A percentile compares a stretch with the other conserved stretches of the same genome.
phyloP scores from a whole-genome alignment of 1,139 yeast species.

The Nakaseomyces glabratus region DNA sequence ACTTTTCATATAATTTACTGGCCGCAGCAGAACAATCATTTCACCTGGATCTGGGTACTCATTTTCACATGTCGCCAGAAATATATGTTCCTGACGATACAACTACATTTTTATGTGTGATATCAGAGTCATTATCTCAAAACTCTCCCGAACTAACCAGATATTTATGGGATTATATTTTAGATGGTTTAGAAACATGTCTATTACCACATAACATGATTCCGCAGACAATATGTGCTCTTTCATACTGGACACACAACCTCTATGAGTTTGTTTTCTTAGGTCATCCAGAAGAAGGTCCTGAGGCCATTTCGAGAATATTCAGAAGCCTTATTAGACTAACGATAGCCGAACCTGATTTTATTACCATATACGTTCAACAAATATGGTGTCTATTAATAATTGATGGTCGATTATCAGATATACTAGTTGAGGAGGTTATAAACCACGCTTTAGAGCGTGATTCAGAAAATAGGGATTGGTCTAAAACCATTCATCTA shows the following conservation, averaged over 20 bases:
- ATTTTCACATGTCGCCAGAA: slow-evolving; percentile 48
- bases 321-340: slow-evolving; percentile 56
- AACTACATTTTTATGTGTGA: slow-evolving; percentile 50
- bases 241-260: slow-evolving; percentile 75
- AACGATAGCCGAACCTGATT: slow-evolving; percentile 38
- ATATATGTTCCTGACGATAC: slow-evolving; percentile 69
- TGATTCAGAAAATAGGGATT: slow-evolving; percentile 61
- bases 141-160: slow-evolving; percentile 54
- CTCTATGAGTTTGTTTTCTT: slow-evolving; percentile 50
- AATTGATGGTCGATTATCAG: slow-evolving; percentile 49
- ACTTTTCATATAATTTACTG: slow-evolving; percentile 55
- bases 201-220: slow-evolving; percentile 18
- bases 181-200: slow-evolving; percentile 23
- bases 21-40: slow-evolving; percentile 57
- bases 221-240: slow-evolving; percentile 37
- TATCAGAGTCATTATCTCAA: slow-evolving; percentile 48
- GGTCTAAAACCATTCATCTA: slow-evolving; percentile 55
- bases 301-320: slow-evolving; percentile 51
- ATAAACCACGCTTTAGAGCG: slow-evolving; percentile 67
- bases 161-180: slow-evolving; percentile 23
- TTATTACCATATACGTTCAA: slow-evolving; percentile 43
- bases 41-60: slow-evolving; percentile 52
- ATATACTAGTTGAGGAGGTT: slow-evolving; percentile 60
- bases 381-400: slow-evolving; percentile 67
- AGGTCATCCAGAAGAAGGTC: slow-evolving; percentile 47